Evolutionary conservation across 163 green algal species (phyloP), one percentile per base, ranked within the genome.

Genomic region (Volvox carteri): DNA sequence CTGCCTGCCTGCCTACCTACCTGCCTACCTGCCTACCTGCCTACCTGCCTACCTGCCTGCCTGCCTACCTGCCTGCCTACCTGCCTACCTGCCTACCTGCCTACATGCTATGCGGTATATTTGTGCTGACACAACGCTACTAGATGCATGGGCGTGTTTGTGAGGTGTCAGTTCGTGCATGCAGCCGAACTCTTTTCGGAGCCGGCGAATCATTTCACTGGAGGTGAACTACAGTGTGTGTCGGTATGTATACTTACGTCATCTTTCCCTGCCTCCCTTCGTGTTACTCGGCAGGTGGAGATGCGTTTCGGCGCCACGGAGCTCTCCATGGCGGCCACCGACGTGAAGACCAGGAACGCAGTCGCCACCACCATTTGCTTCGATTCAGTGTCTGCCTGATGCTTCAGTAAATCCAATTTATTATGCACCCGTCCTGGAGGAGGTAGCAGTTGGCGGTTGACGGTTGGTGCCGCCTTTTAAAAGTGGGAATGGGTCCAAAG

Each of bases 221-320:
- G n/a, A n/a, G n/a, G n/a, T 16, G 16, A 58, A 25, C 50, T 16
- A 25, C 50, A 16, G 50, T 16, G 50, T 16, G 50, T 16, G 50
- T 58, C n/a, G 16, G 12, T 58, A 65, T 65, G 25, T 65, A 65
- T 23, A 19, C 19, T 23, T 65, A n/a, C n/a, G n/a, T n/a, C n/a
- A n/a, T n/a, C n/a, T n/a, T n/a, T n/a, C n/a, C n/a, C n/a, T n/a
- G n/a, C n/a, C n/a, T n/a, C n/a, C 12, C 14, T 58, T 23, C 48
- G 48, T 14, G 12, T 58, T 11, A 11, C 48, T 58, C 12, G 12
- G 48, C 78, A 85, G 78, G 78, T 30, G 23, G 78, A 85, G 37
- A 35, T 85, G 37, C 78, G 78, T 6, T 85, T 85, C 35, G 78
- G 78, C 39, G 25, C 54, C 25, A 46, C 78, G 39, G 78, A 85